Conservation (phyloP, 441 rosid species). For the Euphorbia corollata region DNA sequence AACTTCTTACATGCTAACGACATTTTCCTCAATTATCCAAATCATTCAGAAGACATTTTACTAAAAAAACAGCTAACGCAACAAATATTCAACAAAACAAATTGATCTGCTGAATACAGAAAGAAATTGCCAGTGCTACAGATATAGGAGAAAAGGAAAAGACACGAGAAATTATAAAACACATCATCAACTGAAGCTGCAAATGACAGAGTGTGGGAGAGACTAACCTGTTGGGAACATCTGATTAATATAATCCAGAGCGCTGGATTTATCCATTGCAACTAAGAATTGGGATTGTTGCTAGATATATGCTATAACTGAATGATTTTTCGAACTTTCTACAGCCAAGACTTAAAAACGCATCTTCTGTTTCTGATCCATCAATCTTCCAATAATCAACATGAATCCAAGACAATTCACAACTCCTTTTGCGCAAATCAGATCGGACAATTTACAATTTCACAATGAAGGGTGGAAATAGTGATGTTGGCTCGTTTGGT, state of each 20-base stretch:
- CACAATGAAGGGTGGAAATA: background rate
- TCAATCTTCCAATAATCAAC: background rate
- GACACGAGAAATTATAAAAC: background rate
- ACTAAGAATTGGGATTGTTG: background rate
- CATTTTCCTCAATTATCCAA: background rate
- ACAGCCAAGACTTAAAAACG: background rate
- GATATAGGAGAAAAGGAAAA: background rate
- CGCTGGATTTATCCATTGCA: slow-evolving; percentile 83
- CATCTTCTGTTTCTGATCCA: background rate
- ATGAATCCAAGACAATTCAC: slow-evolving; percentile 3
- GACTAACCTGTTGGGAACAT: slow-evolving; percentile 92
- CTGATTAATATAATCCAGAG: slow-evolving; percentile 92
- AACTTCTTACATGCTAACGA: background rate
- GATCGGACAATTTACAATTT: background rate
- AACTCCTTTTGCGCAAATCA: background rate
- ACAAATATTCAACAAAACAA: background rate
- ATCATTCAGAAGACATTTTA: background rate
- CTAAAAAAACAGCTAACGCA: background rate
- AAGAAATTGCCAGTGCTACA: background rate
- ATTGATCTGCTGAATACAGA: background rate
- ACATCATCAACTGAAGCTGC: background rate
- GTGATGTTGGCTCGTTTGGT: background rate
- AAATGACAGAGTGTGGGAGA: background rate
- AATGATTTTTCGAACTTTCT: background rate
- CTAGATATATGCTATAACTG: background rate